Conservation (phyloP, 257 asterid genomes). For the Cynanchum wilfordii region DNA sequence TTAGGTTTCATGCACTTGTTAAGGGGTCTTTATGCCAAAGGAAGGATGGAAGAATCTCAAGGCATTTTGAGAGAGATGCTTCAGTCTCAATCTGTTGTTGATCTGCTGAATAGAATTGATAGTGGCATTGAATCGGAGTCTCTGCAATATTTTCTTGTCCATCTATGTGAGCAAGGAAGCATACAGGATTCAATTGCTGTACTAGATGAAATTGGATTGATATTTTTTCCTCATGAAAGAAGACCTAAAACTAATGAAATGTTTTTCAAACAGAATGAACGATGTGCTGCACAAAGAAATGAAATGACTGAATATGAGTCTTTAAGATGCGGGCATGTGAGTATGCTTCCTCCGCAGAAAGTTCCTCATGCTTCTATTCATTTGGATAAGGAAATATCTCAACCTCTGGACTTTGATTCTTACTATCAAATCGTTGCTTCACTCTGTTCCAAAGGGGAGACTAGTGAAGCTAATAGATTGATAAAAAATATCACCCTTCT, state of each 20-base stretch:
- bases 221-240: constrained; percentile 36
- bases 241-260: constrained; percentile 17
- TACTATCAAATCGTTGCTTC: constrained; percentile 47
- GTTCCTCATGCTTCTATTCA: constrained; percentile 9
- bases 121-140: constrained; percentile 56
- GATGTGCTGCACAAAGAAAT: constrained; percentile 19
- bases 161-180: constrained; percentile 75
- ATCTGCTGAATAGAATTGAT: constrained; percentile 45
- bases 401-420: constrained; percentile 49
- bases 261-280: constrained; percentile 6
- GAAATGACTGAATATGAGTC: constrained; percentile 14
- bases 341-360: constrained; percentile 21
- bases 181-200: constrained; percentile 64
- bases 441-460: constrained; percentile 66
- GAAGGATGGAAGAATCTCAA: constrained; percentile 94
- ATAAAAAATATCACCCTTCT: constrained; percentile 39
- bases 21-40: constrained; percentile 75
- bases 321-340: constrained; percentile 10
- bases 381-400: constrained; percentile 29
- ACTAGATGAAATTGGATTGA: constrained; percentile 62
- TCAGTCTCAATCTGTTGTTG: constrained; percentile 42
- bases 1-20: constrained; percentile 67
- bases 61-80: constrained; percentile 80
- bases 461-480: constrained; percentile 55
- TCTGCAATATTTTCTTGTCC: constrained; percentile 44